Evolutionary conservation across 2,329 filamentous ascomycete genomes (phyloP), one percentile per base, ranked within the genome.

Genomic region (Sarocladium strictum): DNA sequence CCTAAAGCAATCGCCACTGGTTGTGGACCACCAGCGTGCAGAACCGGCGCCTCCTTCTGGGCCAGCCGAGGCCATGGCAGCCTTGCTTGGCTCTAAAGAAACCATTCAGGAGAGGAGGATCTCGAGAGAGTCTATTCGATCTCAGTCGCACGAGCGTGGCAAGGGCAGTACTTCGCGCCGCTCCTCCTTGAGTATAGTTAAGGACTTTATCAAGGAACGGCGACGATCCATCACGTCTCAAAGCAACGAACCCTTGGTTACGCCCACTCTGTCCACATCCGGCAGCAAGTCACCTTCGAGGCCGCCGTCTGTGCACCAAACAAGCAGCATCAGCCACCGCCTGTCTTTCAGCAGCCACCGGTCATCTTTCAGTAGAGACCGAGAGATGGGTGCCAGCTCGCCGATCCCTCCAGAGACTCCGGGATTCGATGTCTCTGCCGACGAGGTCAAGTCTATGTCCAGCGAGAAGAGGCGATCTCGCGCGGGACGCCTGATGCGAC

Each of bases 121-220:
- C 58, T 79, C 77, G 3, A 71, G 69, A 54, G 72, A 74, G 43
- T 63, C 66, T 56, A 61, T 65, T 23, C 60, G 66, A 35, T 73
- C 72, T 0, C 63, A 67, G 53, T 71, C 69, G 1, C 58, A 68
- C 53, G 69, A 72, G 56, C 57, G 65, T 45, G 54, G 58, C 53
- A 71, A 68, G 29, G 69, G 72, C 23, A 67, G 67, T 47, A 68
- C 69, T 50, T 70, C 76, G 24, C 73, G 80, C 40, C 75, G 81
- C 52, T 83, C 83, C 5, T 86, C 82, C 1, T 69, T 86, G 51
- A 81, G 76, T 33, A 72, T 84, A 26, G 78, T 85, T 33, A 79
- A 76, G 62, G 80, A 77, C 58, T 82, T 85, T 55, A 82, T 85
- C 65, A 84, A 80, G 63, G 81, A 85, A 53, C 72, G 76, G 10